phyloP scores from a whole-genome alignment of 164 flowering plant genomes.

The Buxus sempervirens region DNA sequence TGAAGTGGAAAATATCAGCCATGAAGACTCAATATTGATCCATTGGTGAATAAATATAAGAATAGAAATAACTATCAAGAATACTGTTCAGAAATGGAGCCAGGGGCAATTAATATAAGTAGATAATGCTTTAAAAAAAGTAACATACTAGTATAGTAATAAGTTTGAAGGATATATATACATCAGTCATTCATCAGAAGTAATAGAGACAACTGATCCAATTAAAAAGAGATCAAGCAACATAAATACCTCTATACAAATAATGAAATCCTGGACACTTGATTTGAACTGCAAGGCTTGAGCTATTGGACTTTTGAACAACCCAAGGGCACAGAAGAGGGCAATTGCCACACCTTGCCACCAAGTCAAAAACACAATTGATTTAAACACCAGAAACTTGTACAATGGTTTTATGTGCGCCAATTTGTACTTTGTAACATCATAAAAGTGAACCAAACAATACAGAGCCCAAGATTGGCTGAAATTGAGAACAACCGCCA shows the following conservation, averaged over 20 bases:
- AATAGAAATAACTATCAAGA: background rate
- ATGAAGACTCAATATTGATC: background rate
- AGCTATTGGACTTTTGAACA: constrained; percentile 84
- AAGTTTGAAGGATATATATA: no score
- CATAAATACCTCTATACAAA: constrained; percentile 89
- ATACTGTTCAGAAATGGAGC: background rate
- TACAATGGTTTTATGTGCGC: constrained; percentile 84
- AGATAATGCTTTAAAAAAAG: background rate
- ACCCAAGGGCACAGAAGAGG: constrained; percentile 64
- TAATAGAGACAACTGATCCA: background rate
- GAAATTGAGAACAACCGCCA: constrained; percentile 92
- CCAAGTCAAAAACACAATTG: constrained; percentile 98
- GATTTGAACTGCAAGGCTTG: constrained; percentile 81
- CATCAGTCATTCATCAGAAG: background rate
- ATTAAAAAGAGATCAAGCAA: background rate
- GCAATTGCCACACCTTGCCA: constrained; percentile 99
- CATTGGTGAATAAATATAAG: background rate
- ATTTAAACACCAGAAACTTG: constrained; percentile 86
- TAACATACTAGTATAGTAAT: no score
- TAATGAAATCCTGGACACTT: constrained; percentile 91
- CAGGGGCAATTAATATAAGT: background rate
- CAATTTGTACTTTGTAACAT: constrained; percentile 78
- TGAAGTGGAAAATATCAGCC: background rate
- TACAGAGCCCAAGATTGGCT: constrained; percentile 99
- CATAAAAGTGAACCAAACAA: constrained; percentile 89